phyloP scores from a whole-genome alignment of 148 eudicot genomes.

The Amaranthus palmeri region DNA sequence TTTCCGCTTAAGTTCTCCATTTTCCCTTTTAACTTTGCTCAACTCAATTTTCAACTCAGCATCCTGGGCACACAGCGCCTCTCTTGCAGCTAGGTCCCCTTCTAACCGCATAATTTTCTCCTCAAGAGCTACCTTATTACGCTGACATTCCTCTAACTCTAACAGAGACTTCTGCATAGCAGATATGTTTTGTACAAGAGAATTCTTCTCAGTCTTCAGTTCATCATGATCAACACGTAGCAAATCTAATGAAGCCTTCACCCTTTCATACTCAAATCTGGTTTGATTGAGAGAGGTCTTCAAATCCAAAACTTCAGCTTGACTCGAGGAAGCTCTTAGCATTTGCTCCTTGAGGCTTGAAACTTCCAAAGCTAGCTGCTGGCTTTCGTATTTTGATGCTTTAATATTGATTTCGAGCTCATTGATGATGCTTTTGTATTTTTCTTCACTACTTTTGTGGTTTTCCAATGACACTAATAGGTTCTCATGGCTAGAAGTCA shows the following conservation, averaged over 20 bases:
- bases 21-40: slow-evolving; percentile 41
- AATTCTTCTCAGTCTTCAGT: slow-evolving; percentile 49
- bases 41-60: slow-evolving; percentile 62
- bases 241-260: slow-evolving; percentile 44
- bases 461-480: slow-evolving; percentile 33
- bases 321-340: slow-evolving; percentile 45
- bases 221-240: slow-evolving; percentile 42
- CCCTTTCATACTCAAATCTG: slow-evolving; percentile 45
- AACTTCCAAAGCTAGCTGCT: slow-evolving; percentile 55
- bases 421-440: slow-evolving; percentile 34
- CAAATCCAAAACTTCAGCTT: slow-evolving; percentile 50
- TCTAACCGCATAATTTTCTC: slow-evolving; percentile 62
- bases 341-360: slow-evolving; percentile 54
- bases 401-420: slow-evolving; percentile 63
- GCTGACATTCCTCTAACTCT: slow-evolving; percentile 64
- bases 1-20: slow-evolving; percentile 47
- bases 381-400: slow-evolving; percentile 56
- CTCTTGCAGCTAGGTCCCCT: slow-evolving; percentile 49
- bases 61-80: slow-evolving; percentile 43
- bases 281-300: slow-evolving; percentile 40
- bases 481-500: slow-evolving; percentile 54
- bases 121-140: slow-evolving; percentile 38
- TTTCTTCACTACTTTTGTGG: slow-evolving; percentile 52
- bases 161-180: slow-evolving; percentile 39
- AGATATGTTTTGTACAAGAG: slow-evolving; percentile 43